These are phyloP conservation scores for Pseudocercospora pini-densiflorae DNA, from an alignment of 2,329 filamentous ascomycete species.

Conservation along the genomic window DNA sequence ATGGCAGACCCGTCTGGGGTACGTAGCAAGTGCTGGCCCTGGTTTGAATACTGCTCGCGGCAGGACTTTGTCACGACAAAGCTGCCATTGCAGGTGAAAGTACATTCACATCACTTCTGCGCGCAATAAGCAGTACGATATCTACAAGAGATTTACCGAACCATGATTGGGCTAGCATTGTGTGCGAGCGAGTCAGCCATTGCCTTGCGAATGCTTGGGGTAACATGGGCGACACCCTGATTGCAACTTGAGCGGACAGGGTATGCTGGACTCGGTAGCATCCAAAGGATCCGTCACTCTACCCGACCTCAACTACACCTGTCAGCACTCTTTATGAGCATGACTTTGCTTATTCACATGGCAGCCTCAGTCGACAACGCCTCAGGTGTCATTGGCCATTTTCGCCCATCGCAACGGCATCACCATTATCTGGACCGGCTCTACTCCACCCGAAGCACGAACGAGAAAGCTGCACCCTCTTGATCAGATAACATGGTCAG, in stretches of 20 bases:
- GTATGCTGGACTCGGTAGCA: conserved; percentile 13
- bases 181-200: not conserved
- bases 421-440: not conserved
- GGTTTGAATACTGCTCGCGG: too few species aligned
- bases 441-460: not conserved
- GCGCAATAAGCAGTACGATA: too few species aligned
- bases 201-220: not conserved
- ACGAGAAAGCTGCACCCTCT: not conserved
- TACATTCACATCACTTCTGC: too few species aligned
- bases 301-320: conserved; percentile 30
- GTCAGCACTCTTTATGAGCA: not conserved
- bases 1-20: too few species aligned
- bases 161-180: too few species aligned
- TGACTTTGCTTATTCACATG: not conserved
- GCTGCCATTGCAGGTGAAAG: too few species aligned
- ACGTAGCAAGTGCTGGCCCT: too few species aligned
- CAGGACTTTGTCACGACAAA: too few species aligned
- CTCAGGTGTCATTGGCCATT: too few species aligned
- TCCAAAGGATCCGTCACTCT: conserved; percentile 23
- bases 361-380: not conserved
- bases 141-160: too few species aligned
- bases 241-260: not conserved
- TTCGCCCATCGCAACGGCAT: not conserved
- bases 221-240: not conserved
- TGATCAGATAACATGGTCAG: conserved; percentile 5